Conservation (phyloP, 495 filamentous ascomycete species). For the Penicillium ochrochloron region DNA sequence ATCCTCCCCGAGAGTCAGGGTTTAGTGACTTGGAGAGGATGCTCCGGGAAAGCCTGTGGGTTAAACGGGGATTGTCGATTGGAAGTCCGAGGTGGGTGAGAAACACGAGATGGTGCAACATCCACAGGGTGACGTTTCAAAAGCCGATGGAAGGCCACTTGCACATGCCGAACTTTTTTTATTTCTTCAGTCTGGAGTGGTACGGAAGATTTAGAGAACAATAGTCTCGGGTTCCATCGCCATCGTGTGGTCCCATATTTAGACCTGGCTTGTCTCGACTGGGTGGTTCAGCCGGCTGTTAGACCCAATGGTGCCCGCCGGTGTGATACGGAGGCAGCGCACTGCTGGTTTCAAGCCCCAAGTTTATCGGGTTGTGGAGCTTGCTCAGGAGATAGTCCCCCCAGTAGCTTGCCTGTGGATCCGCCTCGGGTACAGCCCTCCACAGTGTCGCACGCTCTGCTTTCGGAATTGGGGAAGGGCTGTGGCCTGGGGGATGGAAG, state of each 20-base stretch:
- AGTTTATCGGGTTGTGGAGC: conserved; percentile 28
- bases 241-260: conserved; percentile 19
- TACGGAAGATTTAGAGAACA: neutral
- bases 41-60: neutral
- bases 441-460: conserved; percentile 9
- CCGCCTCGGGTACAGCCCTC: conserved; percentile 19
- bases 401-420: conserved; percentile 5
- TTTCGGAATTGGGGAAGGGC: neutral
- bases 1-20: conserved; percentile 8
- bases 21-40: conserved; percentile 9
- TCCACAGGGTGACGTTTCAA: conserved; percentile 17
- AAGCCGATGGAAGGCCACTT: conserved; percentile 8
- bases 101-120: conserved; percentile 32
- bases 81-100: conserved; percentile 13
- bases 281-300: conserved; percentile 5
- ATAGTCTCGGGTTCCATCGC: neutral
- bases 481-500: neutral
- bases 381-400: conserved; percentile 12
- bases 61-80: neutral
- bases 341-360: conserved; percentile 18
- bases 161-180: conserved; percentile 24
- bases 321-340: conserved; percentile 12
- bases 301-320: conserved; percentile 12
- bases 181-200: neutral
- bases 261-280: conserved; percentile 9